Evolutionary conservation across 1,139 yeast genomes (phyloP).

Genomic region (Debaryomyces fabryi): DNA sequence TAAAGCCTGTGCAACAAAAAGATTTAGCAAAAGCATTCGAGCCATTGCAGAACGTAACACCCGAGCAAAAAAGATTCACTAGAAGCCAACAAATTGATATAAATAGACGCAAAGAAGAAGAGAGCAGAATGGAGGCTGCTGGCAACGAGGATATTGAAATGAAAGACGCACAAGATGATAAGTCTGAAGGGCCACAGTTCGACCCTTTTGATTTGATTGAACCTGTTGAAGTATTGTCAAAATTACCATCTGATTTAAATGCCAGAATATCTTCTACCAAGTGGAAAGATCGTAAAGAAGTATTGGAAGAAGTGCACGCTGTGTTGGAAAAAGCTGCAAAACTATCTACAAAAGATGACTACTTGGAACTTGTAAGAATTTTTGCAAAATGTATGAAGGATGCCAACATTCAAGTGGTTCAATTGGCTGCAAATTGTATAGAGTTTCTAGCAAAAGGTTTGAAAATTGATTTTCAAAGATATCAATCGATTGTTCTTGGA

Average conservation of each 20-base stretch:
- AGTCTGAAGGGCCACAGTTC: slow-evolving; percentile 34
- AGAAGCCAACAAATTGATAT: slow-evolving; percentile 46
- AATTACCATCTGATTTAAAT: slow-evolving; percentile 66
- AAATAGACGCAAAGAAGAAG: slow-evolving; percentile 18
- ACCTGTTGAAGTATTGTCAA: slow-evolving; percentile 60
- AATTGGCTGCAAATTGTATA: slow-evolving; percentile 73
- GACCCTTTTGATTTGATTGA: slow-evolving; percentile 46
- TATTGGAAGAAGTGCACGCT: slow-evolving; percentile 65
- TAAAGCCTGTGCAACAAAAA: slow-evolving; percentile 91
- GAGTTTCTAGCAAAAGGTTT: slow-evolving; percentile 70
- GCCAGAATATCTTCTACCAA: slow-evolving; percentile 59
- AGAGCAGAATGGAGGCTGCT: slow-evolving; percentile 17
- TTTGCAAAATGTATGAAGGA: slow-evolving; percentile 82
- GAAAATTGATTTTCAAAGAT: slow-evolving; percentile 55
- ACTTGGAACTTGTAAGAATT: slow-evolving; percentile 56
- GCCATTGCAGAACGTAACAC: slow-evolving; percentile 45
- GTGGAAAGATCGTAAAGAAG: slow-evolving; percentile 95
- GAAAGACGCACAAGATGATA: slow-evolving; percentile 30
- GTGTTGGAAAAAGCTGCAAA: slow-evolving; percentile 55
- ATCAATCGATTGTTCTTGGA: slow-evolving; percentile 54
- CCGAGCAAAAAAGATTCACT: slow-evolving; percentile 60
- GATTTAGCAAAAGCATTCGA: slow-evolving; percentile 79
- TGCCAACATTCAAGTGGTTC: slow-evolving; percentile 88
- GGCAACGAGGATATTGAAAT: slow-evolving; percentile 45
- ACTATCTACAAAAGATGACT: slow-evolving; percentile 51